Conservation (phyloP, 306 rosid species). For the Comarum palustre region DNA sequence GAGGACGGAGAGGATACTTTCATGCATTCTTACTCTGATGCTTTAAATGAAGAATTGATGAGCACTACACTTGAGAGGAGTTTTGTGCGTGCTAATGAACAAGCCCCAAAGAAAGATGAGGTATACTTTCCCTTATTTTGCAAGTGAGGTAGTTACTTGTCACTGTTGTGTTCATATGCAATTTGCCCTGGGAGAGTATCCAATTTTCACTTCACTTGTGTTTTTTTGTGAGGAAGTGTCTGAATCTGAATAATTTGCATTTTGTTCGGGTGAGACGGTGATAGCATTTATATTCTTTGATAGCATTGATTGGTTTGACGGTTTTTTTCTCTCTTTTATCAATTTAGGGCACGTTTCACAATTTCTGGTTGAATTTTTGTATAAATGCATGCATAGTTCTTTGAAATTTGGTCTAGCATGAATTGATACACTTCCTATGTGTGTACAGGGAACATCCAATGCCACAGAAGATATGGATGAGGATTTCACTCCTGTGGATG, state of each 20-base stretch:
- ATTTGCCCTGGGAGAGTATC: not conserved
- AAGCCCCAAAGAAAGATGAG: conserved; percentile 64
- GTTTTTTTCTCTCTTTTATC: not conserved
- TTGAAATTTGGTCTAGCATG: not conserved
- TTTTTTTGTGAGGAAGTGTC: not conserved
- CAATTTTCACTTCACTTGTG: not conserved
- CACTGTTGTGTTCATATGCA: not conserved
- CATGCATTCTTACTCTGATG: conserved; percentile 70
- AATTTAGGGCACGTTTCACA: not conserved
- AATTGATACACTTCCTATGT: conserved; percentile 3
- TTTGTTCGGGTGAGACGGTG: not conserved
- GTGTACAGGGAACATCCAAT: conserved; percentile 64
- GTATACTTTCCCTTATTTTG: conserved; percentile 30
- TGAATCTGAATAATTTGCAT: not conserved
- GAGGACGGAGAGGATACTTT: conserved; percentile 49
- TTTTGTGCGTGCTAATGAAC: conserved; percentile 75
- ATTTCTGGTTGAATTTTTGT: not conserved
- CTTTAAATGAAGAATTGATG: conserved; percentile 64
- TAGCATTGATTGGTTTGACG: not conserved
- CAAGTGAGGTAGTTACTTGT: not conserved
- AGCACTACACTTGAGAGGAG: conserved; percentile 67
- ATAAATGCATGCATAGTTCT: not conserved
- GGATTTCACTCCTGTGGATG: conserved; percentile 83
- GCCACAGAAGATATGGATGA: conserved; percentile 60
- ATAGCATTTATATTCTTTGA: not conserved